These are phyloP conservation scores for Beta vulgaris DNA, from an alignment of 148 eudicot genomes.

Conservation along the genomic window DNA sequence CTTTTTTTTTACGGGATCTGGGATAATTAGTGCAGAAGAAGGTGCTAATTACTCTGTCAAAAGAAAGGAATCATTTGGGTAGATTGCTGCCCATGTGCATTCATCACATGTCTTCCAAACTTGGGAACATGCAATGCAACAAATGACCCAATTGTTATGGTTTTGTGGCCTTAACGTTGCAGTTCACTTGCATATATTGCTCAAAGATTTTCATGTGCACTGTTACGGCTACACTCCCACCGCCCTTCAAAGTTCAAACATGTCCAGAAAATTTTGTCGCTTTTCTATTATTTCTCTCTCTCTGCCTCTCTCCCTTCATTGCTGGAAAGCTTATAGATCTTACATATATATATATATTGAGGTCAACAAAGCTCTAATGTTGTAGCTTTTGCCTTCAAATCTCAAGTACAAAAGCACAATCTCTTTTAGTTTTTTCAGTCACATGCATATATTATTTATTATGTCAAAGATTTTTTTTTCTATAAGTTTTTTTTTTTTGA, in stretches of 20 bases:
- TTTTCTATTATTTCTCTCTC: background rate
- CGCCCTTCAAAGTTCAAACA: background rate
- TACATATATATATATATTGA: no score
- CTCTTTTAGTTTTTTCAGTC: no score
- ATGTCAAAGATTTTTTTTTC: no score
- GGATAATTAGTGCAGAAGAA: background rate
- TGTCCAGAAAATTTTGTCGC: background rate
- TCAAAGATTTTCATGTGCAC: constrained; percentile 10
- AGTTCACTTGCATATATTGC: no score
- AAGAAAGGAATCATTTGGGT: constrained; percentile 5
- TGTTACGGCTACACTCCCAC: constrained; percentile 6
- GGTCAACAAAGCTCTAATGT: background rate
- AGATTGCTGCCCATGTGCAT: constrained; percentile 13
- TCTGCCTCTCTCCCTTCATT: background rate
- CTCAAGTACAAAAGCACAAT: no score
- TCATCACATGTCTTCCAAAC: constrained; percentile 8
- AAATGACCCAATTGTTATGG: no score
- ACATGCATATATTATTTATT: no score
- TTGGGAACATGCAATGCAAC: constrained; percentile 7
- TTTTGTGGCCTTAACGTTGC: no score
- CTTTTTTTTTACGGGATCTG: no score
- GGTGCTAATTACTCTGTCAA: constrained; percentile 3
- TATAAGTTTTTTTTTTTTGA: no score
- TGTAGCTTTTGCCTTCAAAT: no score
- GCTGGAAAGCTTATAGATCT: background rate